A percentile compares a stretch with the other conserved stretches of the same genome.
Evolutionary conservation across 1,284 basidiomycete genomes (phyloP).

Genomic region (Boletus smithii): DNA sequence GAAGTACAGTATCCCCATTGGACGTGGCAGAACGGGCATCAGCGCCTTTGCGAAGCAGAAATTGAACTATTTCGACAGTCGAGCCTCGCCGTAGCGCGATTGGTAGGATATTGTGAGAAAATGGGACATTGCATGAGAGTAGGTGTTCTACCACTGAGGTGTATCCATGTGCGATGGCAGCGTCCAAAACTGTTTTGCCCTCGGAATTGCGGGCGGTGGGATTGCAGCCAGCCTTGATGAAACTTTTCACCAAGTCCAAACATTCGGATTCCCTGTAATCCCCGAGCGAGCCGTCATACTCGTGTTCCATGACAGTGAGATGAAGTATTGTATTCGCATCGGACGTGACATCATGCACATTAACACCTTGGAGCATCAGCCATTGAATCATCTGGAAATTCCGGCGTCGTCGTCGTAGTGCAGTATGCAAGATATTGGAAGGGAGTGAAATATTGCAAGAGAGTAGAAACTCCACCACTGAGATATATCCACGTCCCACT

Average conservation of each 20-base stretch:
- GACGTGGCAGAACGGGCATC: background rate
- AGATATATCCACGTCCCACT: background rate
- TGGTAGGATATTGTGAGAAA: background rate
- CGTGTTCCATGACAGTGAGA: too few relatives aligned
- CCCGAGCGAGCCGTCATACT: too few relatives aligned
- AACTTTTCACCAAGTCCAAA: background rate
- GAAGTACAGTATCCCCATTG: background rate
- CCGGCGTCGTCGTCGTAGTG: too few relatives aligned
- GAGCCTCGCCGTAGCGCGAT: background rate
- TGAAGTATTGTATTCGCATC: too few relatives aligned
- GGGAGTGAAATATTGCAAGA: too few relatives aligned
- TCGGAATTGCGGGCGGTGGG: background rate
- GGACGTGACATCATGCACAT: too few relatives aligned
- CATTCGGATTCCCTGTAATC: background rate
- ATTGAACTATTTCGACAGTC: background rate
- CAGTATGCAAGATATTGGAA: too few relatives aligned
- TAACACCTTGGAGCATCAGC: too few relatives aligned
- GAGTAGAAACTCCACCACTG: background rate
- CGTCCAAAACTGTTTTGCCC: background rate
- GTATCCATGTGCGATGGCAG: background rate
- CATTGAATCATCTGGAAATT: too few relatives aligned
- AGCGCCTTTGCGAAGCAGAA: background rate
- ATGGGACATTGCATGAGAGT: background rate
- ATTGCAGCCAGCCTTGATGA: background rate
- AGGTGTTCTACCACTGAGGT: background rate